Conservation (phyloP, 495 filamentous ascomycete genomes). For the Lindgomyces ingoldianus region DNA sequence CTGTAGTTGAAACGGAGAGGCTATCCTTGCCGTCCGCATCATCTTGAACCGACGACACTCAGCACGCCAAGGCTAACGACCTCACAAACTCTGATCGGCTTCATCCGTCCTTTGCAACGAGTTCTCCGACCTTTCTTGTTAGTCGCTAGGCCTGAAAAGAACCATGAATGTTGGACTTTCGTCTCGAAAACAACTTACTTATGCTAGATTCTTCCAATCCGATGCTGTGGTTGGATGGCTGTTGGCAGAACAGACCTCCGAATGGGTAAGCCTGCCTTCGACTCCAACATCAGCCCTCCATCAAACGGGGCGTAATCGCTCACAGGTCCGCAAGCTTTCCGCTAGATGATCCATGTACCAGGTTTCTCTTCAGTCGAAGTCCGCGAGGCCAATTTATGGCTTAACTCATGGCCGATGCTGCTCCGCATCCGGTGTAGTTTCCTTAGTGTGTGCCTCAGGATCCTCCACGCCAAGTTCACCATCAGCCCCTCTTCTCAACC, state of each 20-base stretch:
- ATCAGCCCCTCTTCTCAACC: background rate
- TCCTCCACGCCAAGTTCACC: background rate
- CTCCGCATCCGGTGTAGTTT: background rate
- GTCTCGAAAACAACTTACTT: no score
- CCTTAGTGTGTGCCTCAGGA: background rate
- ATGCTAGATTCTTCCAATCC: no score
- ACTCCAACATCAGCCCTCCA: constrained; percentile 13
- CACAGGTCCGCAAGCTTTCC: background rate
- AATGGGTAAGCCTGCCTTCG: constrained; percentile 6
- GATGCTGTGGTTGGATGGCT: no score
- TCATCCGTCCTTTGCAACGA: constrained; percentile 1
- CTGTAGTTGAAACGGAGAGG: constrained; percentile 28
- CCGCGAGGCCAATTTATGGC: background rate
- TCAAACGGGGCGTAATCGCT: background rate
- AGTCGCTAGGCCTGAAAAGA: no score
- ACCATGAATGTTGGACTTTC: no score
- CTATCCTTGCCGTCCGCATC: background rate
- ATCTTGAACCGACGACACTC: background rate
- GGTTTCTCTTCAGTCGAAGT: constrained; percentile 11
- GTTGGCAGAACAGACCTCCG: constrained; percentile 10
- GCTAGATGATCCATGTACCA: constrained; percentile 17
- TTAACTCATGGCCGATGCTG: background rate
- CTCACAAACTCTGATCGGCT: constrained; percentile 2
- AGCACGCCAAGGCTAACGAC: constrained; percentile 11
- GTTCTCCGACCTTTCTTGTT: no score